phyloP scores from a whole-genome alignment of 176 grass and related monocot genomes.

The Triticum monococcum region DNA sequence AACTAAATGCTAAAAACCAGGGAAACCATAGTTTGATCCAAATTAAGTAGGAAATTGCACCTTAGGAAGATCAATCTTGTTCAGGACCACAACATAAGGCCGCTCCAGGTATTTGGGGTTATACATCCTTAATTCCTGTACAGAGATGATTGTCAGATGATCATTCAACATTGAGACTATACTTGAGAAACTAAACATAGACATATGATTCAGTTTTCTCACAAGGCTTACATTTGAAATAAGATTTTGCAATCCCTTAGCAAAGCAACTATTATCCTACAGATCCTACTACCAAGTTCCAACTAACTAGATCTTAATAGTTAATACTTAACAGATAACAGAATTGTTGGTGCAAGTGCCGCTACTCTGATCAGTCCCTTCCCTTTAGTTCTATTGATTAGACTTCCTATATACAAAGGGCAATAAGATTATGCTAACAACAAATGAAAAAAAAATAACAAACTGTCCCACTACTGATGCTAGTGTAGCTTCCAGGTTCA shows the following conservation, averaged over 20 bases:
- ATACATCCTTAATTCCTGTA: constrained; percentile 99
- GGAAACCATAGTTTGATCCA: constrained; percentile 8
- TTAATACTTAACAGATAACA: background rate
- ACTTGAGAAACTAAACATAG: constrained; percentile 22
- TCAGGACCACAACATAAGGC: constrained; percentile 87
- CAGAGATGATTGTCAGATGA: constrained; percentile 1
- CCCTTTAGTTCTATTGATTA: background rate
- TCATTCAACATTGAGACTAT: background rate
- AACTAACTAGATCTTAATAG: background rate
- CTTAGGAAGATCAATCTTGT: constrained; percentile 97
- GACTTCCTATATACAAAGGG: background rate
- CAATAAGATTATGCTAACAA: background rate
- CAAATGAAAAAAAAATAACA: background rate
- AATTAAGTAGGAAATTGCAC: constrained; percentile 34
- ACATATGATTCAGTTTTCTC: background rate
- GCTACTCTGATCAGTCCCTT: background rate
- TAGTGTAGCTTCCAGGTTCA: background rate
- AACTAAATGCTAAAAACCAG: background rate
- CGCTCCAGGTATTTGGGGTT: constrained; percentile 85
- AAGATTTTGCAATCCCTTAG: background rate
- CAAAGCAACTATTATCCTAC: constrained; percentile 14
- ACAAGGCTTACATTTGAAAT: background rate
- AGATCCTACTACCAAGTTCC: background rate
- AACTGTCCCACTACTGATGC: background rate
- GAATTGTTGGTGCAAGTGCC: background rate